Base-by-base conservation (phyloP, 768 basidiomycete genomes). In the Lyophyllum decastes region DNA sequence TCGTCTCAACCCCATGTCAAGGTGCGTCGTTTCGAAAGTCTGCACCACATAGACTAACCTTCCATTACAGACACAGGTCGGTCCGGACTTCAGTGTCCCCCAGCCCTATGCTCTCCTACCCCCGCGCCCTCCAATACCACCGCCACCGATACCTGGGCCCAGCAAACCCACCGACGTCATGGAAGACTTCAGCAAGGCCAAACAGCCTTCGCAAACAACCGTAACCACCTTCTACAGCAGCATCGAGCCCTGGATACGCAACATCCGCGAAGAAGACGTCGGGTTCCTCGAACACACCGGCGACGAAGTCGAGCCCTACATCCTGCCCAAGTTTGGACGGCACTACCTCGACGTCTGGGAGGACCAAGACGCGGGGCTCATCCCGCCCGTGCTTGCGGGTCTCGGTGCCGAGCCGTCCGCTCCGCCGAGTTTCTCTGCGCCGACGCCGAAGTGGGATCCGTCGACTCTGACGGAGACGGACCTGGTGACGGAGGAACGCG, bases 291-390 rank as follows among this genome's bases (percentile, higher is more conserved):
- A 93, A 58, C 91, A 91, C 66, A 88, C 88, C 11, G 91, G 84
- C n/a, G 95, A 98, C 66, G 95, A 97, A 60, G 78, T 92, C 9
- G 92, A 94, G 56, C 89, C 93, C 0, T 97, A 85, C 66, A 73
- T 93, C 33, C 84, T 95, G 73, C 96, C 96, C 26, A 84, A 89
- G 55, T 82, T 97, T 0, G 96, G 83, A 21, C 79, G 87, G 63
- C 95, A 96, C 73, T 99, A 98, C 66, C 75, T 85, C 33, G 92
- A 96, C 52, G 79, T 88, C 0, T 99, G 96, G 95, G 95, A 95
- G 61, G 94, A 97, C 65, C 87, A 93, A 68, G 96, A 99, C 70
- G 80, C 77, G 8, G 77, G 78, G 11, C 54, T 79, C n/a, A 55
- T 73, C 34, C 69, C 73, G 11, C 61, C 64, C 30, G 55, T 57